Base-by-base conservation (phyloP, 1,284 basidiomycete species). In the Chondrostereum purpureum region DNA sequence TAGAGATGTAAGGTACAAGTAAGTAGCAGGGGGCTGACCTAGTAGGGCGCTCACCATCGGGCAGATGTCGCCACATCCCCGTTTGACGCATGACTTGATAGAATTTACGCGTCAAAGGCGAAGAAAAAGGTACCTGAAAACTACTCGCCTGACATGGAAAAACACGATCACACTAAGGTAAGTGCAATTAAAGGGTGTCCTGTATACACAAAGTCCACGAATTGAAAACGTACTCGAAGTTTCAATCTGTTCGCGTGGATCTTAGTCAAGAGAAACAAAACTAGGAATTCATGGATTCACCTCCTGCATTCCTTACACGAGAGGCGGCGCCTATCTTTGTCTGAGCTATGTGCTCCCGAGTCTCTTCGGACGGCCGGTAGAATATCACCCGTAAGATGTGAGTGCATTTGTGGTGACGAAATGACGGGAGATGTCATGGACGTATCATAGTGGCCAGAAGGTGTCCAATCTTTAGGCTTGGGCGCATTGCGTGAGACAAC, bases 291-390 rank as follows among this genome's bases (percentile, higher is more conserved):
- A 8, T 5, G 17, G 35, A 62, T 68, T 45, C 39, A 73, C 77
- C 77, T 65, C 36, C 77, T 68, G 61, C 77, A 79, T 58, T 80
- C 77, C 46, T 70, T 74, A 53, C 77, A 79, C 4, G 76, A 78
- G 14, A 78, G 56, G 45, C 70, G 66, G 24, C 71, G 63, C 50
- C 69, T 67, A 53, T 70, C 69, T 55, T 67, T 67, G 8, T 59
- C 60, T 4, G 33, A 34, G 16, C 33, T 5, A 16, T 13, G 33
- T 20, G n/a, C n/a, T n/a, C n/a, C n/a, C n/a, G n/a, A n/a, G n/a
- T n/a, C n/a, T n/a, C n/a, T n/a, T n/a, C n/a, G n/a, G n/a, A n/a
- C n/a, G n/a, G n/a, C n/a, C n/a, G n/a, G n/a, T n/a, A n/a, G n/a
- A n/a, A n/a, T n/a, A n/a, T n/a, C n/a, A n/a, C n/a, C n/a, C n/a